phyloP scores from a whole-genome alignment of 2,329 filamentous ascomycete species.

The Fusarium begoniae region DNA sequence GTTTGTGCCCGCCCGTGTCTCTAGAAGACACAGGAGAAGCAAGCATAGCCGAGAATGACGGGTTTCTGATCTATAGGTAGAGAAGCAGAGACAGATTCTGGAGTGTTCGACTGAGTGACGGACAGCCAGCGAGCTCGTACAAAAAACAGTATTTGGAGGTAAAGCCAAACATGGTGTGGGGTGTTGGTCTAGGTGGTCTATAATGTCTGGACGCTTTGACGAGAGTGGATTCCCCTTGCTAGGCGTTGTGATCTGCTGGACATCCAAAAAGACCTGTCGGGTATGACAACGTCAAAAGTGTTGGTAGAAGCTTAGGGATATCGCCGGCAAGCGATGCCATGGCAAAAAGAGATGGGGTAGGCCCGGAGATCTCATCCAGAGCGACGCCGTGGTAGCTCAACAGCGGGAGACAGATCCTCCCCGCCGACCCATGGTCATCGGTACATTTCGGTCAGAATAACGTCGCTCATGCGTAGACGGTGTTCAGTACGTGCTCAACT shows the following conservation, averaged over 20 bases:
- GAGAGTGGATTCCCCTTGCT: slow-evolving; percentile 23
- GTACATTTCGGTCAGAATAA: slow-evolving; percentile 21
- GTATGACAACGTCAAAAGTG: slow-evolving; percentile 28
- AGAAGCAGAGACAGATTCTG: slow-evolving; percentile 16
- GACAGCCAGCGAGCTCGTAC: slow-evolving; percentile 21
- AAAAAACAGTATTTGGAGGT: slow-evolving; percentile 27
- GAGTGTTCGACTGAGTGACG: slow-evolving; percentile 16
- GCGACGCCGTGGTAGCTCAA: slow-evolving; percentile 32
- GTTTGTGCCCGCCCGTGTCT: slow-evolving; percentile 20
- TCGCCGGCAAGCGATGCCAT: slow-evolving; percentile 31
- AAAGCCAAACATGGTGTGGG: slow-evolving; percentile 29
- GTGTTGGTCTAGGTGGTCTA: slow-evolving; percentile 1
- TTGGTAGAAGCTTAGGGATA: slow-evolving; percentile 20
- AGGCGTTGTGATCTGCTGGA: slow-evolving; percentile 21
- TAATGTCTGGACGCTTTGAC: slow-evolving; percentile 35
- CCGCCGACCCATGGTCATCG: slow-evolving; percentile 22
- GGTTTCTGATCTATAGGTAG: slow-evolving; percentile 22
- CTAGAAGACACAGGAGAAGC: slow-evolving; percentile 28
- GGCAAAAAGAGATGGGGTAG: slow-evolving; percentile 25
- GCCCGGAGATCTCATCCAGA: slow-evolving; percentile 35
- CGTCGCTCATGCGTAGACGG: slow-evolving; percentile 19
- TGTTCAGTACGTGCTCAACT: not conserved
- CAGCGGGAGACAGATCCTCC: slow-evolving; percentile 35
- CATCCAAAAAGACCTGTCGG: slow-evolving; percentile 30
- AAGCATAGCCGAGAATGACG: slow-evolving; percentile 40